phyloP scores from a whole-genome alignment of 2,329 filamentous ascomycete species.

The Thelonectria rubi region DNA sequence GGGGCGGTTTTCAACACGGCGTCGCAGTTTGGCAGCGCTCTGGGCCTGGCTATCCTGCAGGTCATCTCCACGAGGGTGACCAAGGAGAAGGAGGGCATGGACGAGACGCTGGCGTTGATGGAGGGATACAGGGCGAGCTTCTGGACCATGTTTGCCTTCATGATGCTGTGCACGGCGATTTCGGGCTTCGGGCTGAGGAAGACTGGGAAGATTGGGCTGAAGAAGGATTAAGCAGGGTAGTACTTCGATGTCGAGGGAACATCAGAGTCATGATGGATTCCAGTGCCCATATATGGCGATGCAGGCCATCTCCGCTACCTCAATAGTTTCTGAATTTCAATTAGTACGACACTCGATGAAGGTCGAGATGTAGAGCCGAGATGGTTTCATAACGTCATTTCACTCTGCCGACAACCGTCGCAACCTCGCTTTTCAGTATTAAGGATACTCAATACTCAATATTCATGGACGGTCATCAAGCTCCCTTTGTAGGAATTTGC shows the following conservation, averaged over 20 bases:
- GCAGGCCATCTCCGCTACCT: too few species aligned
- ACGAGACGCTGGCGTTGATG: conserved; percentile 49
- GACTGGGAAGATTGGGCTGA: conserved; percentile 57
- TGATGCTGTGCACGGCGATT: conserved; percentile 52
- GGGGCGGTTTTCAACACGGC: conserved; percentile 70
- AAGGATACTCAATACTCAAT: too few species aligned
- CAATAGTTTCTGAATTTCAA: too few species aligned
- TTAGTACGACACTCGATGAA: too few species aligned
- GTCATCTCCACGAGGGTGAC: conserved; percentile 54
- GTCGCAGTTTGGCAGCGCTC: conserved; percentile 62
- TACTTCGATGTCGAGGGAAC: neutral
- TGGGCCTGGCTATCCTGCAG: conserved; percentile 58
- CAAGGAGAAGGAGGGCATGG: conserved; percentile 42
- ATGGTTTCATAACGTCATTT: too few species aligned
- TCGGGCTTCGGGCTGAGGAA: conserved; percentile 52
- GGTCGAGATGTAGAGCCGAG: too few species aligned
- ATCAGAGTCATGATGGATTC: neutral
- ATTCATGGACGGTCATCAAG: too few species aligned
- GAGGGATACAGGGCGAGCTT: conserved; percentile 60
- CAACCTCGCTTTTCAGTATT: too few species aligned
- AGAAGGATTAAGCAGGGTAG: conserved; percentile 46
- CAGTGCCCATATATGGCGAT: neutral
- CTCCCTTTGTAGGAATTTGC: too few species aligned
- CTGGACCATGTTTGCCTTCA: conserved; percentile 59
- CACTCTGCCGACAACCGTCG: too few species aligned